Evolutionary conservation across 495 filamentous ascomycete genomes (phyloP).

Genomic region (Aspergillus heteromorphus): DNA sequence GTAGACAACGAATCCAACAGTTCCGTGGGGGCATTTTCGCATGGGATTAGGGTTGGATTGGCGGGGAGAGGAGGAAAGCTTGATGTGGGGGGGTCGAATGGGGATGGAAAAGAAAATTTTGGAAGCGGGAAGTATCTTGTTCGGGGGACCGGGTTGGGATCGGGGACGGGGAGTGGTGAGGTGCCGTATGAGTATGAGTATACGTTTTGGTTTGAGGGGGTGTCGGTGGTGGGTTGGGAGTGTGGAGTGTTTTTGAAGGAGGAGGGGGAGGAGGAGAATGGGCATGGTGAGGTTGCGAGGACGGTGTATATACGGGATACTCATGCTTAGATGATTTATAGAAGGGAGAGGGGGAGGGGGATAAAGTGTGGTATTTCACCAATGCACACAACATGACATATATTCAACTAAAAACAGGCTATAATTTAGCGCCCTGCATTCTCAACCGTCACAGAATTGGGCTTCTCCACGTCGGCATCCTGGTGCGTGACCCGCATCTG

Average conservation of each 20-base stretch:
- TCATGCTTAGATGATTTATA: background rate
- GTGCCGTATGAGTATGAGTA: slow-evolving; percentile 22
- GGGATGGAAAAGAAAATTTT: too few relatives aligned
- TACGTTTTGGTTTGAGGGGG: slow-evolving; percentile 28
- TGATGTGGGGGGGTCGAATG: background rate
- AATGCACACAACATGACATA: too few relatives aligned
- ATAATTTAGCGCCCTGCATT: slow-evolving; percentile 9
- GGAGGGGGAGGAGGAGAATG: too few relatives aligned
- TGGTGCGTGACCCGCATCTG: slow-evolving; percentile 11
- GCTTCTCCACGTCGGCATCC: slow-evolving; percentile 18
- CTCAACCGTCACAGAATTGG: slow-evolving; percentile 23
- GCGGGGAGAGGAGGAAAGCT: background rate
- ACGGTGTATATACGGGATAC: background rate
- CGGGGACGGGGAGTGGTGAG: background rate
- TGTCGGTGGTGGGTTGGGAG: slow-evolving; percentile 29
- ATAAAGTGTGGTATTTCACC: too few relatives aligned
- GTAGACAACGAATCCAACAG: background rate
- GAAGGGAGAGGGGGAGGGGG: background rate
- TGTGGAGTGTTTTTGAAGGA: slow-evolving; percentile 5
- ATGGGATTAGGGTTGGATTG: slow-evolving; percentile 2
- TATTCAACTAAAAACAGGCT: background rate
- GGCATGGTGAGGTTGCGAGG: background rate
- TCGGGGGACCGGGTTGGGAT: background rate
- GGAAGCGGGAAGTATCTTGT: too few relatives aligned
- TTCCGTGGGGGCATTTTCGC: background rate